Conservation (phyloP, 495 filamentous ascomycete species). For the Pseudomonodictys pantanalensis region DNA sequence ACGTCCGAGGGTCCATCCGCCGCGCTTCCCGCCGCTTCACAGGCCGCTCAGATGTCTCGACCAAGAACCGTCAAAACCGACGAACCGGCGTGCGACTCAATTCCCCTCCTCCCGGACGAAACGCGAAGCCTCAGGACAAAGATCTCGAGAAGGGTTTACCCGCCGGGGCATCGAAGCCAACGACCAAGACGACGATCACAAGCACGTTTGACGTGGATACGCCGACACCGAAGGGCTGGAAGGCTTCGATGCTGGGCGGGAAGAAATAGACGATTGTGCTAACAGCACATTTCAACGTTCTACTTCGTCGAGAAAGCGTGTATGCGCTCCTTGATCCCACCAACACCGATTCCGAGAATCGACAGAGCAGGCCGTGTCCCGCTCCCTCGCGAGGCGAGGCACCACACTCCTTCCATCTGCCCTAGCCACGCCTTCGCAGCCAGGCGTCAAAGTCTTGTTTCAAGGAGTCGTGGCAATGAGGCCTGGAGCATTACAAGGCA, state of each 20-base stretch:
- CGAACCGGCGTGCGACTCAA: conserved; percentile 31
- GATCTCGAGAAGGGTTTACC: conserved; percentile 34
- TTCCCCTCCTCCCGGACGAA: conserved; percentile 20
- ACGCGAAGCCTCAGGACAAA: neutral
- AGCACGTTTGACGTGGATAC: conserved; percentile 35
- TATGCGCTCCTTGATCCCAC: neutral
- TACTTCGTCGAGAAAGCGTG: neutral
- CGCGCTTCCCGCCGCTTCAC: conserved; percentile 48
- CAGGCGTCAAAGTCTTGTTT: no score
- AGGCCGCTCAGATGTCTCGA: conserved; percentile 28
- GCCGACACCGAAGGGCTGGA: conserved; percentile 29
- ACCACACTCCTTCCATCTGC: no score
- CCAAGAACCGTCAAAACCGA: conserved; percentile 28
- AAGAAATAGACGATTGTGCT: conserved; percentile 18
- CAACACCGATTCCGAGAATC: conserved; percentile 7
- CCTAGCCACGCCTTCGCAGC: no score
- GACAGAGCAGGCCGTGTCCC: neutral
- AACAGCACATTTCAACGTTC: neutral
- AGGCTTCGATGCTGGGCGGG: conserved; percentile 16
- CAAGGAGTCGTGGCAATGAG: no score
- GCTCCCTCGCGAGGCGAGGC: no score
- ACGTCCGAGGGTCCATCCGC: conserved; percentile 48
- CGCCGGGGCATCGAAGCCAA: conserved; percentile 8
- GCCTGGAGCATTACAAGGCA: no score
- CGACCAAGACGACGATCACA: conserved; percentile 31